Conservation (phyloP, 306 rosid genomes). For the Hippophae gyantsensis region DNA sequence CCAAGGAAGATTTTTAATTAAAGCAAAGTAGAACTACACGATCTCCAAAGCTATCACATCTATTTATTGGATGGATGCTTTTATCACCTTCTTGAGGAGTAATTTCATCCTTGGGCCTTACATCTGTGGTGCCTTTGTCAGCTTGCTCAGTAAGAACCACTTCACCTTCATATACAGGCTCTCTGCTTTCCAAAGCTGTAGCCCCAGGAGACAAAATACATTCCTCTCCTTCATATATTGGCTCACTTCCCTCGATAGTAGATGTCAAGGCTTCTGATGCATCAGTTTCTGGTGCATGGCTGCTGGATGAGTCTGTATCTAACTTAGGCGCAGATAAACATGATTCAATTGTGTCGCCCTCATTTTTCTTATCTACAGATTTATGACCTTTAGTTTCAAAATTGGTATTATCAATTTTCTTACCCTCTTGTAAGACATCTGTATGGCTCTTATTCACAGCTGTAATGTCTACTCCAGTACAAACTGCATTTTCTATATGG, state of each 20-base stretch:
- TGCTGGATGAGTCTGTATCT: constrained; percentile 41
- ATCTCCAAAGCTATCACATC: constrained; percentile 8
- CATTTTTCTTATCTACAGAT: constrained; percentile 32
- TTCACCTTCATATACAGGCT: constrained; percentile 97
- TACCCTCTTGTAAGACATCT: constrained; percentile 26
- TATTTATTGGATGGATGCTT: constrained; percentile 11
- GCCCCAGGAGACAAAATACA: constrained; percentile 50
- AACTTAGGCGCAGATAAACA: constrained; percentile 32
- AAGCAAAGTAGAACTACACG: constrained; percentile 1
- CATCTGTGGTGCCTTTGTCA: constrained; percentile 48
- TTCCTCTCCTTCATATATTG: constrained; percentile 98
- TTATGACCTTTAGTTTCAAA: constrained; percentile 24
- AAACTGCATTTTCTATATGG: constrained; percentile 32
- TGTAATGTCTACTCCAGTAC: constrained; percentile 26
- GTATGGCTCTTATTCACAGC: constrained; percentile 25
- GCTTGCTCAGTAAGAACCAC: constrained; percentile 71
- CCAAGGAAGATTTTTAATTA: constrained; percentile 5
- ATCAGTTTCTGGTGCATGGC: constrained; percentile 34
- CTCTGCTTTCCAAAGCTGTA: constrained; percentile 42
- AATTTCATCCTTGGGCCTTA: constrained; percentile 49
- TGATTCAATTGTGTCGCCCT: constrained; percentile 27
- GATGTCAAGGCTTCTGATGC: constrained; percentile 52
- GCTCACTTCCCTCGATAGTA: constrained; percentile 60
- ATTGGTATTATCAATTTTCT: constrained; percentile 23
- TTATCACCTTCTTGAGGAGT: constrained; percentile 66